phyloP scores from a whole-genome alignment of 2,329 filamentous ascomycete species.

The Colletotrichum sansevieriae region DNA sequence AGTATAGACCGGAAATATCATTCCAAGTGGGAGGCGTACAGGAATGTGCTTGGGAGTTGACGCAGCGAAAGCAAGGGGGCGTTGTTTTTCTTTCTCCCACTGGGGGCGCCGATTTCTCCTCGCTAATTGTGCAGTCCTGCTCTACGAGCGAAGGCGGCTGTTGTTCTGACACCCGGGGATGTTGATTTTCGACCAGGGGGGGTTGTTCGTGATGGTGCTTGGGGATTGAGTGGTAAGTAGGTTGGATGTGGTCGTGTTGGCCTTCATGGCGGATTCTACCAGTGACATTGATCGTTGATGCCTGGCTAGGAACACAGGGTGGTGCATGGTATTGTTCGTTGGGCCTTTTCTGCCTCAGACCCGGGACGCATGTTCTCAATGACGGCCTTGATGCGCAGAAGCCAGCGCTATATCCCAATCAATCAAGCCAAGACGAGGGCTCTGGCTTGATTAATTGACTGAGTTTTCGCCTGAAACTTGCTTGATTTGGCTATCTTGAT shows the following conservation, averaged over 20 bases:
- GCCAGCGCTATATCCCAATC: too few species aligned
- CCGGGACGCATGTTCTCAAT: too few species aligned
- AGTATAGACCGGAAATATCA: not conserved
- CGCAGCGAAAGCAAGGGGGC: conserved; percentile 1
- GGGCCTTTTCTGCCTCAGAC: too few species aligned
- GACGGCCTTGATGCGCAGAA: too few species aligned
- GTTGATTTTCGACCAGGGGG: conserved; percentile 15
- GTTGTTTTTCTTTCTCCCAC: not conserved
- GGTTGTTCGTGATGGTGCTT: not conserved
- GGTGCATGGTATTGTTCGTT: not conserved
- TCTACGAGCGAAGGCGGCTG: conserved; percentile 11
- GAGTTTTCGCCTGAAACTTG: too few species aligned
- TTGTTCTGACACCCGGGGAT: not conserved
- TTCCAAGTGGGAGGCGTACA: not conserved
- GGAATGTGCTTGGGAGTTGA: not conserved
- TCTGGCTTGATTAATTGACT: too few species aligned
- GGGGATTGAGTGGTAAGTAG: not conserved
- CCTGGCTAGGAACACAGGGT: not conserved
- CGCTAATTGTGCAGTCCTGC: not conserved
- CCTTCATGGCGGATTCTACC: not conserved
- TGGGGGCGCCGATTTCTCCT: not conserved
- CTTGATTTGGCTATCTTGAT: too few species aligned
- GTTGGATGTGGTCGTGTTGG: not conserved
- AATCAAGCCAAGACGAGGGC: too few species aligned
- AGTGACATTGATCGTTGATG: not conserved